Evolutionary conservation across 2,329 filamentous ascomycete species (phyloP).

Genomic region (Metarhizium brunneum): DNA sequence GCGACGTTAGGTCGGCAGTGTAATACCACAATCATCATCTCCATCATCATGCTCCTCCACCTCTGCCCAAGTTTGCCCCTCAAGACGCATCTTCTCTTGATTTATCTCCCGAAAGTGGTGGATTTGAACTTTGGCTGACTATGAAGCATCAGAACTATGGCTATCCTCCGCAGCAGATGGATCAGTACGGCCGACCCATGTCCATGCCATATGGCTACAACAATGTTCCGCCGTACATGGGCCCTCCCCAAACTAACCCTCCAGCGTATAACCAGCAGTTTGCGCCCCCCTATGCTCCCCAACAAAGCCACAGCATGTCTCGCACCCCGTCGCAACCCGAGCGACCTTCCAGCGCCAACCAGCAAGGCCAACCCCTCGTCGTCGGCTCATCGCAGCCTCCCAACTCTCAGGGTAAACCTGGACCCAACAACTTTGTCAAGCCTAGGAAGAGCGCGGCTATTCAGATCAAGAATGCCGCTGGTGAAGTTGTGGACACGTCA

Average conservation of each 20-base stretch:
- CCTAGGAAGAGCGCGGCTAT: slow-evolving; percentile 65
- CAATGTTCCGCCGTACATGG: slow-evolving; percentile 42
- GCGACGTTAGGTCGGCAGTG: slow-evolving; percentile 3
- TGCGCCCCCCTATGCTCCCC: slow-evolving; percentile 29
- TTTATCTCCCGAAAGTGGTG: slow-evolving; percentile 58
- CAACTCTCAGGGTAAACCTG: slow-evolving; percentile 45
- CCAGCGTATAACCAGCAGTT: slow-evolving; percentile 42
- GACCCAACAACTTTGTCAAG: slow-evolving; percentile 38
- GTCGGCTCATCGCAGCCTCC: slow-evolving; percentile 57
- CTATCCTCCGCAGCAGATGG: slow-evolving; percentile 36
- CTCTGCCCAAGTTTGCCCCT: slow-evolving; percentile 1
- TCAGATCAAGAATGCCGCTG: slow-evolving; percentile 73
- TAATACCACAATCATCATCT: slow-evolving; percentile 7
- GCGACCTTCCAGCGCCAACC: slow-evolving; percentile 57
- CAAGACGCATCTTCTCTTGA: slow-evolving; percentile 33
- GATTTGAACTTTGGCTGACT: slow-evolving; percentile 68
- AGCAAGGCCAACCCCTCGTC: slow-evolving; percentile 45
- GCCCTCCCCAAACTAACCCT: slow-evolving; percentile 32
- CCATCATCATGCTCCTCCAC: slow-evolving; percentile 3
- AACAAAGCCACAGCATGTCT: slow-evolving; percentile 64
- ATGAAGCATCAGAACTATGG: slow-evolving; percentile 56
- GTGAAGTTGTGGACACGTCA: slow-evolving; percentile 65
- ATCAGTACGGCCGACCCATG: slow-evolving; percentile 28
- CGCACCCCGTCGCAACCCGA: slow-evolving; percentile 74
- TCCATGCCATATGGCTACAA: slow-evolving; percentile 34